These are phyloP conservation scores for Akanthomyces dipterigenus DNA, from an alignment of 2,329 filamentous ascomycete genomes.

Conservation along the genomic window DNA sequence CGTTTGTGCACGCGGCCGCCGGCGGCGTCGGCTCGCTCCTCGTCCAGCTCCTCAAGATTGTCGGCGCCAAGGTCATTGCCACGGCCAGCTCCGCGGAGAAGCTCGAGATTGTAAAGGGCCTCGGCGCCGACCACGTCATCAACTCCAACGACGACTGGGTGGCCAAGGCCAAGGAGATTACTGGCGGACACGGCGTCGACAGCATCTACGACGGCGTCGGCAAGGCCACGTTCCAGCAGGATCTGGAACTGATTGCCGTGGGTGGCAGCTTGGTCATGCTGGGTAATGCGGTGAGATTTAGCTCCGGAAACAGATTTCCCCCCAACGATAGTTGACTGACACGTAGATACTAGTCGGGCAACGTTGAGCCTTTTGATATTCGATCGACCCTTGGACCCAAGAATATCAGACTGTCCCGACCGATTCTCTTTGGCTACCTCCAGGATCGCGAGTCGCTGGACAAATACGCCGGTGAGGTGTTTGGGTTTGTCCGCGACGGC, in stretches of 20 bases:
- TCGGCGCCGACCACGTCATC: constrained; percentile 66
- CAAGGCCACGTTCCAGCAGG: constrained; percentile 74
- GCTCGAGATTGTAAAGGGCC: constrained; percentile 57
- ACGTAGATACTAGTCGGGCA: constrained; percentile 44
- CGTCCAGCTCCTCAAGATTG: constrained; percentile 62
- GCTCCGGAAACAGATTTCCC: neutral
- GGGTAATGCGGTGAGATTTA: constrained; percentile 62
- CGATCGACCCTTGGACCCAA: constrained; percentile 57
- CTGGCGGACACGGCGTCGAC: constrained; percentile 62
- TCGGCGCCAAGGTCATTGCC: constrained; percentile 73
- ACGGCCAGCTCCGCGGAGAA: constrained; percentile 72
- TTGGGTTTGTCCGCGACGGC: constrained; percentile 60
- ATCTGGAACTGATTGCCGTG: constrained; percentile 63
- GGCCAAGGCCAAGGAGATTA: constrained; percentile 59
- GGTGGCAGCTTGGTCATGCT: constrained; percentile 76
- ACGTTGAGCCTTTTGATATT: constrained; percentile 61
- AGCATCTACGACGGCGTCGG: constrained; percentile 85
- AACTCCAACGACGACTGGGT: constrained; percentile 59
- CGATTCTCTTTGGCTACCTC: constrained; percentile 66
- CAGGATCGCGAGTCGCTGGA: constrained; percentile 63
- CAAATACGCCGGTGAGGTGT: constrained; percentile 64
- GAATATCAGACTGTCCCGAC: constrained; percentile 71
- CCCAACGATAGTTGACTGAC: constrained; percentile 5
- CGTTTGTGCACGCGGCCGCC: constrained; percentile 78
- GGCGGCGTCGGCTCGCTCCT: constrained; percentile 74